These are phyloP conservation scores for Xylaria digitata DNA, from an alignment of 2,329 filamentous ascomycete species.

Conservation along the genomic window DNA sequence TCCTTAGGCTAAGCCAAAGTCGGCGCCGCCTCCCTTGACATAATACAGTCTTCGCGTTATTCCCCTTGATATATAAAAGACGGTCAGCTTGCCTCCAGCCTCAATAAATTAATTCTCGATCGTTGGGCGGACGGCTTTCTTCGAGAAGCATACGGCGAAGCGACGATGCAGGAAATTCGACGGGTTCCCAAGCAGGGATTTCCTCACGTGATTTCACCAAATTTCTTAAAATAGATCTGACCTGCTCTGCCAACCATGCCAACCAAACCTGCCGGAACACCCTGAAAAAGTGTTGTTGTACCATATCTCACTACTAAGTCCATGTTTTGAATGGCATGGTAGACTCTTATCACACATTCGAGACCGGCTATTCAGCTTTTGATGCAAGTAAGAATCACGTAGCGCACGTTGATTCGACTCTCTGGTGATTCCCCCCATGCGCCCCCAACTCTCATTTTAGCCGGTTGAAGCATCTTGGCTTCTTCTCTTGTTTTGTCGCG, in stretches of 20 bases:
- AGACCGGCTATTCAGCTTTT: slow-evolving; percentile 25
- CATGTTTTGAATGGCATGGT: slow-evolving; percentile 22
- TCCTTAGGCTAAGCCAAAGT: slow-evolving; percentile 21
- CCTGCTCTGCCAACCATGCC: slow-evolving; percentile 29
- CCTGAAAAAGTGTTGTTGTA: slow-evolving; percentile 33
- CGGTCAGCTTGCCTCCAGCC: not conserved
- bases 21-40: slow-evolving; percentile 17
- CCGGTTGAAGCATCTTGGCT: slow-evolving; percentile 30
- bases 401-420: slow-evolving; percentile 22
- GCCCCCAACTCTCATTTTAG: slow-evolving; percentile 18
- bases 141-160: slow-evolving; percentile 15
- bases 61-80: not conserved
- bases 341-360: slow-evolving; percentile 24
- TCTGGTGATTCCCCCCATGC: slow-evolving; percentile 24
- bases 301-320: slow-evolving; percentile 25
- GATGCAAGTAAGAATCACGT: slow-evolving; percentile 28
- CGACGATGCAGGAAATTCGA: slow-evolving; percentile 13
- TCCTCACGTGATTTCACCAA: slow-evolving; percentile 33
- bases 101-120: not conserved
- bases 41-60: slow-evolving; percentile 11
- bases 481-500: slow-evolving; percentile 27
- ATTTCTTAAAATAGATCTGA: slow-evolving; percentile 38
- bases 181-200: slow-evolving; percentile 25
- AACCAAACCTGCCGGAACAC: slow-evolving; percentile 30
- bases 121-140: slow-evolving; percentile 3